Percentiles rank a stretch among this genome's conserved stretches.
These are phyloP conservation scores for Collybia sordida DNA, from an alignment of 768 basidiomycete genomes.

Conservation along the genomic window DNA sequence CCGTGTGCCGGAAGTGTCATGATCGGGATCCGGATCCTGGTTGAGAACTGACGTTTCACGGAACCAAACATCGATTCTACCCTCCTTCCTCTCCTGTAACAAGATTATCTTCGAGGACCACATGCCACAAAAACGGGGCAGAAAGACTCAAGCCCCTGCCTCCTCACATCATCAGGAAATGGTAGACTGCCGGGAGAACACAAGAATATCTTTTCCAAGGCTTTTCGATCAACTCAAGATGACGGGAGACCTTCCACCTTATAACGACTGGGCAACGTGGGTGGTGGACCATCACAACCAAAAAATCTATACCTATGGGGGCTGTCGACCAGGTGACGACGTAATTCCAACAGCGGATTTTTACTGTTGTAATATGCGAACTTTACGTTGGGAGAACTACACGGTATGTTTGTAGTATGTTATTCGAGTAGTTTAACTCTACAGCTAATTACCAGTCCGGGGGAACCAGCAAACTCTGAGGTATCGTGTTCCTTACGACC, in stretches of 20 bases:
- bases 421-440: background rate
- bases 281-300: constrained; percentile 14
- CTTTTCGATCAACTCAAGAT: constrained; percentile 1
- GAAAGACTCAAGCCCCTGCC: too few species aligned
- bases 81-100: too few species aligned
- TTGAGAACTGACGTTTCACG: too few species aligned
- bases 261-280: constrained; percentile 17
- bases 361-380: constrained; percentile 14
- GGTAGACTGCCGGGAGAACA: too few species aligned
- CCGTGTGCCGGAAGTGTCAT: too few species aligned
- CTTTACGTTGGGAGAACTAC: constrained; percentile 22
- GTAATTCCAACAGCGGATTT: constrained; percentile 19
- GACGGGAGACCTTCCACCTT: constrained; percentile 18
- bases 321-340: constrained; percentile 14
- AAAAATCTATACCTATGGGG: constrained; percentile 20
- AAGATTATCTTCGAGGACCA: too few species aligned
- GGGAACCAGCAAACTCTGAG: constrained; percentile 7
- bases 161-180: too few species aligned
- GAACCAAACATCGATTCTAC: too few species aligned
- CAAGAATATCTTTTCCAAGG: too few species aligned
- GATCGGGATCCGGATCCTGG: too few species aligned
- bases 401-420: constrained; percentile 24
- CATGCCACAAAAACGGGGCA: too few species aligned
- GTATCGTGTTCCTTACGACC: constrained; percentile 11
- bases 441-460: background rate